Conservation (phyloP, 2,329 filamentous ascomycete species). For the Fusarium sp. region DNA sequence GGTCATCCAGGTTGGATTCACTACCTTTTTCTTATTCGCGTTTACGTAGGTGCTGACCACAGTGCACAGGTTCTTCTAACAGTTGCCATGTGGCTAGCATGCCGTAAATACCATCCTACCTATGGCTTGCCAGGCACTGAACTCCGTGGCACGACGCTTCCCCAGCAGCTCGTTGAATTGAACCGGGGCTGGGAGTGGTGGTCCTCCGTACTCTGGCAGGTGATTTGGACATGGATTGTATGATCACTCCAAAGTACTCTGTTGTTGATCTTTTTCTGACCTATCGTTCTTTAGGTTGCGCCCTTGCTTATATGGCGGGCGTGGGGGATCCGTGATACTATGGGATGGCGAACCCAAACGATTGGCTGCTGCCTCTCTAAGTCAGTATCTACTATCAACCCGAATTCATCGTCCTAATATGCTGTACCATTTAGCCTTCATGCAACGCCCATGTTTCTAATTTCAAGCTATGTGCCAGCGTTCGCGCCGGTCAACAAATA, state of each 20-base stretch:
- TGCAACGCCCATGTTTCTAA: slow-evolving; percentile 75
- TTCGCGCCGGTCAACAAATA: slow-evolving; percentile 67
- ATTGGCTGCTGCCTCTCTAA: slow-evolving; percentile 63
- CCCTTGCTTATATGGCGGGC: slow-evolving; percentile 72
- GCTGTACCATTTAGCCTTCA: slow-evolving; percentile 62
- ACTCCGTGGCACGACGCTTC: slow-evolving; percentile 46
- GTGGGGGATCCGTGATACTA: slow-evolving; percentile 73
- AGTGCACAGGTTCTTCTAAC: slow-evolving; percentile 67
- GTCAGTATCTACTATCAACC: slow-evolving; percentile 47
- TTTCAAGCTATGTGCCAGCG: slow-evolving; percentile 66
- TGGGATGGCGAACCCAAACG: slow-evolving; percentile 76
- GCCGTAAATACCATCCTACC: slow-evolving; percentile 73
- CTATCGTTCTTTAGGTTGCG: slow-evolving; percentile 51
- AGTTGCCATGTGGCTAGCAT: slow-evolving; percentile 72
- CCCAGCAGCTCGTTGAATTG: slow-evolving; percentile 62
- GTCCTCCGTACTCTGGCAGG: slow-evolving; percentile 73
- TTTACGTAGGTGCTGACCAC: background rate
- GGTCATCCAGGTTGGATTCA: slow-evolving; percentile 64
- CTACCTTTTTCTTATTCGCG: background rate
- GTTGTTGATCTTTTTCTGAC: background rate
- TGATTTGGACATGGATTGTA: slow-evolving; percentile 72
- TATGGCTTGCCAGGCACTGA: slow-evolving; percentile 72
- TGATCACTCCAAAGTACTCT: background rate
- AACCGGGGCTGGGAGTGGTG: slow-evolving; percentile 75
- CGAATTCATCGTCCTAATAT: slow-evolving; percentile 1